These are phyloP conservation scores for Barbarea vulgaris DNA, from an alignment of 345 rosid genomes.

Conservation along the genomic window DNA sequence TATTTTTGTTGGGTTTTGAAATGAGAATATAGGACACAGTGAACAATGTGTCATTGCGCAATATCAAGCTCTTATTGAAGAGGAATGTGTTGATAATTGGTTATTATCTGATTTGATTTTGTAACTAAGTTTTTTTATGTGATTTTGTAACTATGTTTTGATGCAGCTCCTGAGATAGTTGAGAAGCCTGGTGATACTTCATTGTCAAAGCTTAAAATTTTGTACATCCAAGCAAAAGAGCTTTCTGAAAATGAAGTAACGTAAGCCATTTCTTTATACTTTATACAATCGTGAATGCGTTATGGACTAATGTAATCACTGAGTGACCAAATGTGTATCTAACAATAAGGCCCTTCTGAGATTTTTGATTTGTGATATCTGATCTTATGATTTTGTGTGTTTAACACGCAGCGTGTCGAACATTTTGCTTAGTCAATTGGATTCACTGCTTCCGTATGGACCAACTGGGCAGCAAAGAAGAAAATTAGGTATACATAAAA, in stretches of 20 bases:
- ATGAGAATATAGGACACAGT: not conserved
- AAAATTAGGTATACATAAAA: slow-evolving; percentile 55
- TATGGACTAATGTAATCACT: not conserved
- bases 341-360: not conserved
- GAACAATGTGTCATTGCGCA: not conserved
- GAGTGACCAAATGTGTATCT: not conserved
- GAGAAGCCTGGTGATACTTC: slow-evolving; percentile 83
- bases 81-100: not conserved
- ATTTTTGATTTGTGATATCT: not conserved
- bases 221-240: slow-evolving; percentile 68
- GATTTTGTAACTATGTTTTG: slow-evolving; percentile 11
- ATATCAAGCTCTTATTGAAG: not conserved
- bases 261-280: slow-evolving; percentile 46
- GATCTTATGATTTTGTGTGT: not conserved
- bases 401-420: slow-evolving; percentile 53
- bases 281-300: slow-evolving; percentile 3
- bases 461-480: slow-evolving; percentile 67
- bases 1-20: not conserved
- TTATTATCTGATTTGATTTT: slow-evolving; percentile 15
- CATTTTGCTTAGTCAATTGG: slow-evolving; percentile 61
- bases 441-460: slow-evolving; percentile 63
- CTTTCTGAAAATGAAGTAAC: slow-evolving; percentile 73
- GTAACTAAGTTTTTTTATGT: slow-evolving; percentile 8
- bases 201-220: slow-evolving; percentile 51
- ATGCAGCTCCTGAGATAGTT: slow-evolving; percentile 82